These are phyloP conservation scores for Penicillium macrosclerotiorum DNA, from an alignment of 495 filamentous ascomycete species.

Conservation along the genomic window DNA sequence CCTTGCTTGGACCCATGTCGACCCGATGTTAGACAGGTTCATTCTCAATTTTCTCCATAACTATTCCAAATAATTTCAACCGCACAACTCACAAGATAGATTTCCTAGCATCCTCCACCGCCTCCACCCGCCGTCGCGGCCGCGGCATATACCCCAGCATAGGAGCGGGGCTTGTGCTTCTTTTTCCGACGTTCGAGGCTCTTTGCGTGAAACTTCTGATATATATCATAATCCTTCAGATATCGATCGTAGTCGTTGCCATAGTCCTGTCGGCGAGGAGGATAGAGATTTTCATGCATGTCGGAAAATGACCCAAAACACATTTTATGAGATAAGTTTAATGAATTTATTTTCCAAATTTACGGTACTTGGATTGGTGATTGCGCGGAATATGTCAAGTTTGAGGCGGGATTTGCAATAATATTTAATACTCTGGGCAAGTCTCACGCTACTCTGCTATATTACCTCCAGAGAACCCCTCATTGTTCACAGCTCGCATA, in stretches of 20 bases:
- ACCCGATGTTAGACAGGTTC: too few species aligned
- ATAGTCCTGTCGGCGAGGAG: conserved; percentile 1
- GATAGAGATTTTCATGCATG: background rate
- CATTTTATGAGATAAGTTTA: conserved; percentile 13
- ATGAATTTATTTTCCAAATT: background rate
- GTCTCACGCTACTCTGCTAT: background rate
- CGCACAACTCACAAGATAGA: too few species aligned
- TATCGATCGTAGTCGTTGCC: conserved; percentile 7
- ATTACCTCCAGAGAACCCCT: background rate
- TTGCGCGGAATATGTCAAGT: background rate
- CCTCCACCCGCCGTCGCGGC: background rate
- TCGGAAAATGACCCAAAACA: conserved; percentile 4
- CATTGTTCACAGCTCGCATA: background rate
- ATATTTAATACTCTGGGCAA: background rate
- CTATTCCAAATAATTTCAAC: too few species aligned
- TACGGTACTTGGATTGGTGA: background rate
- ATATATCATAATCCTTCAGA: conserved; percentile 5
- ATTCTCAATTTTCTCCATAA: too few species aligned
- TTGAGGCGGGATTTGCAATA: background rate
- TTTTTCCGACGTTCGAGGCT: background rate
- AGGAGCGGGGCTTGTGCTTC: background rate
- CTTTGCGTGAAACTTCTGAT: background rate
- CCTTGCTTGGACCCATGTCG: too few species aligned
- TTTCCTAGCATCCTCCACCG: background rate
- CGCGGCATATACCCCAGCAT: background rate